phyloP scores from a whole-genome alignment of 371 early-diverging fungal genomes.

The Rhizopus delemar region DNA sequence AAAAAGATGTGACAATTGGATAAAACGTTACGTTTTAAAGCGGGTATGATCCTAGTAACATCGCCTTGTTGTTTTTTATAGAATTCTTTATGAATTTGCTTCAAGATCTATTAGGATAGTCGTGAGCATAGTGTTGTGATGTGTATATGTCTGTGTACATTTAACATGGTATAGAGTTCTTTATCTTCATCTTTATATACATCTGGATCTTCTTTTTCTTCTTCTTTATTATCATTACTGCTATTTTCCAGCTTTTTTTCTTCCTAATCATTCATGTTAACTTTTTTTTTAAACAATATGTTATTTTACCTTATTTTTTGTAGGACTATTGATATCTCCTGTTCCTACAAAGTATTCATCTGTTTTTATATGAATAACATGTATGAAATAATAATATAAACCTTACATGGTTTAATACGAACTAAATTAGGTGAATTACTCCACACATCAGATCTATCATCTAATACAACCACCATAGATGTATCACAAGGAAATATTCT shows the following conservation, averaged over 20 bases:
- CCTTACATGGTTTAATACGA: conserved; percentile 85
- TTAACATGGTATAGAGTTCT: conserved; percentile 53
- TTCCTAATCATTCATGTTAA: not conserved
- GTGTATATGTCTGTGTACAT: conserved; percentile 29
- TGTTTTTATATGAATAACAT: conserved; percentile 27
- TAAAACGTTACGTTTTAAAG: conserved; percentile 52
- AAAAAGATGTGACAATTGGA: conserved; percentile 53
- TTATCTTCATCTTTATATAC: conserved; percentile 49
- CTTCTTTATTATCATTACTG: conserved; percentile 4
- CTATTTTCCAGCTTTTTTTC: not conserved
- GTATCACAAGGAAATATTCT: conserved; percentile 95
- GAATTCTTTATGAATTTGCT: conserved; percentile 54
- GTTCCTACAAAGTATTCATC: conserved; percentile 91
- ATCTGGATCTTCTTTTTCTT: conserved; percentile 9
- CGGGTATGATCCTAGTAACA: conserved; percentile 55
- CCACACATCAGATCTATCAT: conserved; percentile 99
- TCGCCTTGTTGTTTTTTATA: conserved; percentile 45
- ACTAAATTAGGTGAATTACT: conserved; percentile 87
- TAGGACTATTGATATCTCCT: conserved; percentile 89
- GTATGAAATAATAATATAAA: not conserved
- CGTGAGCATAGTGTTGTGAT: not conserved
- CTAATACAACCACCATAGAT: conserved; percentile 97
- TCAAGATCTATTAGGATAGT: conserved; percentile 43
- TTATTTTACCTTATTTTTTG: not conserved
- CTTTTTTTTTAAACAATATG: not conserved